Percentiles rank a stretch among this genome's conserved stretches.
phyloP scores from a whole-genome alignment of 768 basidiomycete species.

The Amanita rubescens region DNA sequence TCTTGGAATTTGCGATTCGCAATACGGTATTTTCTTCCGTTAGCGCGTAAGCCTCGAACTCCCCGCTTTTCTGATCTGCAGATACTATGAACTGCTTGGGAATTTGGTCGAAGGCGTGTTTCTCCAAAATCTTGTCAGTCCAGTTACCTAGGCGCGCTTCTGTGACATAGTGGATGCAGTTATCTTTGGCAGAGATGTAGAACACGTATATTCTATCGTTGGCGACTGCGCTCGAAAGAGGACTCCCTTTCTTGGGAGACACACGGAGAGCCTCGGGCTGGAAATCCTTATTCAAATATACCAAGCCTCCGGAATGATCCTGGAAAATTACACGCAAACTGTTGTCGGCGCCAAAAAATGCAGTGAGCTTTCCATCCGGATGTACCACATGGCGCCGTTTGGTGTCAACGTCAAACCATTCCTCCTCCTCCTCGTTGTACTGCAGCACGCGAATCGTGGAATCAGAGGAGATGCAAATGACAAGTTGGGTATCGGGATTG shows the following conservation, averaged over 20 bases:
- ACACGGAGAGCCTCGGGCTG: slow-evolving; percentile 2
- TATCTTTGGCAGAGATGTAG: slow-evolving; percentile 8
- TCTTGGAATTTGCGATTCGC: neutral
- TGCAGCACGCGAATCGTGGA: slow-evolving; percentile 6
- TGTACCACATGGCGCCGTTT: slow-evolving; percentile 22
- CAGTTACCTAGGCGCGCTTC: neutral
- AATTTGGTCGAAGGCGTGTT: neutral
- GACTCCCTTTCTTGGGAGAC: too few species aligned
- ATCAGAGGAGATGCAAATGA: slow-evolving; percentile 5
- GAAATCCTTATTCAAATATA: slow-evolving; percentile 3
- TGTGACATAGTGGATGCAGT: slow-evolving; percentile 5
- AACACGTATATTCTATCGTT: neutral
- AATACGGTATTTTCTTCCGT: slow-evolving; percentile 5
- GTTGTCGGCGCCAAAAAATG: neutral
- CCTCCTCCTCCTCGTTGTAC: slow-evolving; percentile 7
- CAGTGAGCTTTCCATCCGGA: slow-evolving; percentile 6
- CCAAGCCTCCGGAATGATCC: slow-evolving; percentile 5
- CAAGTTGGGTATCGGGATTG: neutral
- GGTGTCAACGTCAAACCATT: slow-evolving; percentile 17
- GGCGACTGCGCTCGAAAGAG: neutral
- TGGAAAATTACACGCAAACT: slow-evolving; percentile 11
- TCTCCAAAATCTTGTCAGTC: neutral
- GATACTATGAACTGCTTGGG: too few species aligned
- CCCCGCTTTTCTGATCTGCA: neutral
- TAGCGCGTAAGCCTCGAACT: slow-evolving; percentile 6